Conservation (phyloP, 2,329 filamentous ascomycete species). For the Aspergillus spinulosporus region DNA sequence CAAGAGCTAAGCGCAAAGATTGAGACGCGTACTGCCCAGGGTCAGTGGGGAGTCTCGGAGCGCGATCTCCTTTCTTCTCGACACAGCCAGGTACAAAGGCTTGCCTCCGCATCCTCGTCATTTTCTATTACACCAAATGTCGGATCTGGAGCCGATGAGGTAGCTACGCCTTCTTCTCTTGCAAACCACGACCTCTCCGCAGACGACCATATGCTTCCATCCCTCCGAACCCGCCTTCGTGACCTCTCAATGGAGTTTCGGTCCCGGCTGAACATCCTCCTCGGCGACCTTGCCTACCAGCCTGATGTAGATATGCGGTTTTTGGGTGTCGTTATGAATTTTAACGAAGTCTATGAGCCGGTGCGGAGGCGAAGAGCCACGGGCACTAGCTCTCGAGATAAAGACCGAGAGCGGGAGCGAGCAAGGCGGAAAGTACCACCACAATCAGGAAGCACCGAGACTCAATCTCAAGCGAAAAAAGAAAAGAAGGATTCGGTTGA, state of each 20-base stretch:
- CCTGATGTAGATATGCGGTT: conserved; percentile 95
- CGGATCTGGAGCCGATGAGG: conserved; percentile 26
- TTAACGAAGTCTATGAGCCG: conserved; percentile 93
- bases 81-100: conserved; percentile 28
- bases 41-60: conserved; percentile 64
- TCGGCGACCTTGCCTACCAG: conserved; percentile 90
- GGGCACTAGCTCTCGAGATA: conserved; percentile 32
- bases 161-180: conserved; percentile 44
- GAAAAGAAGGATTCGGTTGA: conserved; percentile 24
- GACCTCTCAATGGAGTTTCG: conserved; percentile 75
- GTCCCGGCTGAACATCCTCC: conserved; percentile 71
- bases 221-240: conserved; percentile 70
- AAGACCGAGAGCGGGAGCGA: conserved; percentile 18
- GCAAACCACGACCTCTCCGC: conserved; percentile 36
- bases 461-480: too few relatives aligned
- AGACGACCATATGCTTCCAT: conserved; percentile 68
- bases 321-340: conserved; percentile 96
- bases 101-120: conserved; percentile 27
- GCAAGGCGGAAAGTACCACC: conserved; percentile 31
- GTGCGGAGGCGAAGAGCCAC: conserved; percentile 58
- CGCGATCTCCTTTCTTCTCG: conserved; percentile 45
- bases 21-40: conserved; percentile 64
- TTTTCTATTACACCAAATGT: conserved; percentile 31
- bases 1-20: conserved; percentile 79
- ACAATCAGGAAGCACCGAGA: conserved; percentile 13